Conservation (phyloP, 495 filamentous ascomycete species). For the Penicillium turbatum region DNA sequence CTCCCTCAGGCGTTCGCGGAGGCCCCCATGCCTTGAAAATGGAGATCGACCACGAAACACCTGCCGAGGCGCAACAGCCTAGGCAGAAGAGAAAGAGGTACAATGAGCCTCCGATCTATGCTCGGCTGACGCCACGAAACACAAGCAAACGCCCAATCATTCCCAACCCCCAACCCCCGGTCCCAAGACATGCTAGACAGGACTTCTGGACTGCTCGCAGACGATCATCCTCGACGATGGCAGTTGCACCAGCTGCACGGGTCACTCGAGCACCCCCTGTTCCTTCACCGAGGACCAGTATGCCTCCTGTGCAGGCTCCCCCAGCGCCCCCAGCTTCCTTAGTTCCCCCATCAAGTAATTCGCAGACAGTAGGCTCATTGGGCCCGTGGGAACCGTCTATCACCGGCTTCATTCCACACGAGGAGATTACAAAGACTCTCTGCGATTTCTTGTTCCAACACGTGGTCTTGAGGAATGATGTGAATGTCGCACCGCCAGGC, state of each 20-base stretch:
- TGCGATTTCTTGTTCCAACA: conserved; percentile 71
- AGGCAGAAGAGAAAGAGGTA: conserved; percentile 39
- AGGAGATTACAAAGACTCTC: conserved; percentile 61
- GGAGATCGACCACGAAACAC: conserved; percentile 23
- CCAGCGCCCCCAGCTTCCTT: conserved; percentile 10
- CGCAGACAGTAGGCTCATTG: conserved; percentile 31
- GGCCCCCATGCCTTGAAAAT: conserved; percentile 23
- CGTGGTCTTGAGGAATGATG: conserved; percentile 57
- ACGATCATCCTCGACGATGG: conserved; percentile 20
- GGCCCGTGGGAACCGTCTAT: conserved; percentile 75
- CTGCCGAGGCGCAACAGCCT: conserved; percentile 25
- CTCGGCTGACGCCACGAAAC: conserved; percentile 36
- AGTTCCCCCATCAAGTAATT: conserved; percentile 4
- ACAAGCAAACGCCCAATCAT: conserved; percentile 38
- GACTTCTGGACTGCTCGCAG: conserved; percentile 25
- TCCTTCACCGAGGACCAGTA: conserved; percentile 11
- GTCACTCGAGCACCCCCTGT: conserved; percentile 18
- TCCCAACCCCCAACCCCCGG: conserved; percentile 30
- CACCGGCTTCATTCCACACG: conserved; percentile 57
- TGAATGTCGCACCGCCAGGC: conserved; percentile 42
- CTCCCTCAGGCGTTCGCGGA: conserved; percentile 20
- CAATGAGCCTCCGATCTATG: conserved; percentile 46
- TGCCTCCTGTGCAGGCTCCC: background rate
- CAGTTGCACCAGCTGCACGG: conserved; percentile 18
- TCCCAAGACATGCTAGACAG: conserved; percentile 34